Evolutionary conservation across 1,139 yeast genomes (phyloP).

Genomic region (Nakaseomyces sp.): DNA sequence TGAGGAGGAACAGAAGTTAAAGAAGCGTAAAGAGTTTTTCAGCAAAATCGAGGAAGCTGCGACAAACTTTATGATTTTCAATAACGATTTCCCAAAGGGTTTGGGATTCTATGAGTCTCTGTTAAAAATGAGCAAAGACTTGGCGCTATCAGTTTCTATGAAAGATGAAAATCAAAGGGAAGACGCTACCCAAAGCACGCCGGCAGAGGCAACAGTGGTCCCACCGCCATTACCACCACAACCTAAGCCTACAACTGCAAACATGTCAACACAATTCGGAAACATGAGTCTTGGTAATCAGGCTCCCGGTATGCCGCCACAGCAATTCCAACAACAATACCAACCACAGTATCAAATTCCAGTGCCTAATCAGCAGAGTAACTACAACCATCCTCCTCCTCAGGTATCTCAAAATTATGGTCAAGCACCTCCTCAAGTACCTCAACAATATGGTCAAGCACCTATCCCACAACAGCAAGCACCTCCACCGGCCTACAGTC

Average conservation of each 20-base stretch:
- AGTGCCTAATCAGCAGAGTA: not conserved
- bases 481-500: not conserved
- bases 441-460: not conserved
- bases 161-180: not conserved
- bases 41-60: slow-evolving; percentile 42
- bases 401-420: not conserved
- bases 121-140: slow-evolving; percentile 35
- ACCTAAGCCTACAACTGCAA: slow-evolving; percentile 5
- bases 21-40: slow-evolving; percentile 35
- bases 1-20: slow-evolving; percentile 34
- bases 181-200: not conserved
- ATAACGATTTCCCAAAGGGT: slow-evolving; percentile 55
- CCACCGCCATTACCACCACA: slow-evolving; percentile 13
- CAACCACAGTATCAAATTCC: not conserved
- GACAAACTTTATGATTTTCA: slow-evolving; percentile 49
- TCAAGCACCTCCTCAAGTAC: not conserved
- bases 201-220: slow-evolving; percentile 1
- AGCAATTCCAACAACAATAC: slow-evolving; percentile 10
- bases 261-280: not conserved
- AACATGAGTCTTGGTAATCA: slow-evolving; percentile 2
- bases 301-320: slow-evolving; percentile 3
- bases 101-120: slow-evolving; percentile 53
- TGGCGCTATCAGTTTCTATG: slow-evolving; percentile 14
- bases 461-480: not conserved
- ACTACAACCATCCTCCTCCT: not conserved